Percentiles rank a stretch among this genome's conserved stretches.
These are phyloP conservation scores for Onygenales sp. DNA, from an alignment of 2,329 filamentous ascomycete species.

Conservation along the genomic window DNA sequence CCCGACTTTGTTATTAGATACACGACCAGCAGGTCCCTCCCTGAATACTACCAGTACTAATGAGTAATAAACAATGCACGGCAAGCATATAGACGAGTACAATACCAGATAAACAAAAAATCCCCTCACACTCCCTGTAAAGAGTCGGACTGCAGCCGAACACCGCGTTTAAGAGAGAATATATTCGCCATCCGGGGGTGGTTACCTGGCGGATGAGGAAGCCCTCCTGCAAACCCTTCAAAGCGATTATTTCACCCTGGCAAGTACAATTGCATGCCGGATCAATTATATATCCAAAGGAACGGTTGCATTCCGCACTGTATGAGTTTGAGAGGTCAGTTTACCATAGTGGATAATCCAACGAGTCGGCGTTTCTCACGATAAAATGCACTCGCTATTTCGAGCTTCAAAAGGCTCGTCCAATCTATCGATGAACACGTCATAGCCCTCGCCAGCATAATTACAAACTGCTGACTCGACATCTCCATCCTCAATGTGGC, in stretches of 20 bases:
- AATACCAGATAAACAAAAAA: no score
- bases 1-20: no score
- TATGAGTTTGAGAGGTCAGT: background rate
- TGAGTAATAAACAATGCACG: no score
- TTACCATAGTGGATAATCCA: no score
- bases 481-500: background rate
- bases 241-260: background rate
- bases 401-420: background rate
- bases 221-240: slow-evolving; percentile 1
- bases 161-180: background rate
- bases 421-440: background rate
- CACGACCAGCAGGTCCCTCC: no score
- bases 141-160: no score
- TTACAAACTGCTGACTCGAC: background rate
- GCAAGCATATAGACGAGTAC: no score
- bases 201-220: background rate
- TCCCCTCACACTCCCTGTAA: no score
- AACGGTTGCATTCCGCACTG: slow-evolving; percentile 1
- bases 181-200: background rate
- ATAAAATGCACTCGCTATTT: slow-evolving; percentile 2
- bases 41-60: no score
- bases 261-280: slow-evolving; percentile 2
- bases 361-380: background rate
- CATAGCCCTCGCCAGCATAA: slow-evolving; percentile 2
- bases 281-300: background rate